Evolutionary conservation across 1,284 basidiomycete genomes (phyloP), one percentile per base, ranked within the genome.

Genomic region (Ganoderma sp.): DNA sequence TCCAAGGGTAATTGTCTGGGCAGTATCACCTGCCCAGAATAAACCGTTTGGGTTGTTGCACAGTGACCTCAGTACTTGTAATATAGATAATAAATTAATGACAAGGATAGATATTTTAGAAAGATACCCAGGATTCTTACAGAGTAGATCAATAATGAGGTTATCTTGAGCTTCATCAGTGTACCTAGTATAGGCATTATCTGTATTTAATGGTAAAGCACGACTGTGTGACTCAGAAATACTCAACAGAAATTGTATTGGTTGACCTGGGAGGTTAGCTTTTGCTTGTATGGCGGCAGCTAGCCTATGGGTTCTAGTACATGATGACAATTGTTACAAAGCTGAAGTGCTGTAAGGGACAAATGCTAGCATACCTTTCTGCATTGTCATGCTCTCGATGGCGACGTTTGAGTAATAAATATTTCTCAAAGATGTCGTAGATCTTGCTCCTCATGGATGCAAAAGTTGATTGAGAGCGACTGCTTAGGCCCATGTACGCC

Each of bases 1-100:
- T 0, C 91, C 91, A 2, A 86, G 83, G 0, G 88, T 87, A n/a
- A 93, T 93, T 0, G 91, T 90, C 72, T 93, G 91, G 0, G 91
- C 91, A 0, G 92, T 93, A 74, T 93, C 91, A 0, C 91, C 92
- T 0, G 91, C 91, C 89, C 89, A 93, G 75, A 92, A 92, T 22
- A 91, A 78, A 0, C 92, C 91, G n/a, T 89, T 79, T 0, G 86
- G 83, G 74, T 93, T 92, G 17, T 77, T 77, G 72, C 90, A 92
- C 2, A 92, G 74, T 0, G 78, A 79, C 14, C 90, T 80, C 52
- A 93, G 75, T 1, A 93, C 91, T 67, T 54, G 25, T 15, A 19
- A 37, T 32, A 32, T 32, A 32, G 28, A 32, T 32, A 4, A 32
- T 32, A 4, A n/a, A 37, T 34, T 17, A n/a, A 32, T 28, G 14